Conservation (phyloP, 179 eudicot species). For the Nepenthes alata region DNA sequence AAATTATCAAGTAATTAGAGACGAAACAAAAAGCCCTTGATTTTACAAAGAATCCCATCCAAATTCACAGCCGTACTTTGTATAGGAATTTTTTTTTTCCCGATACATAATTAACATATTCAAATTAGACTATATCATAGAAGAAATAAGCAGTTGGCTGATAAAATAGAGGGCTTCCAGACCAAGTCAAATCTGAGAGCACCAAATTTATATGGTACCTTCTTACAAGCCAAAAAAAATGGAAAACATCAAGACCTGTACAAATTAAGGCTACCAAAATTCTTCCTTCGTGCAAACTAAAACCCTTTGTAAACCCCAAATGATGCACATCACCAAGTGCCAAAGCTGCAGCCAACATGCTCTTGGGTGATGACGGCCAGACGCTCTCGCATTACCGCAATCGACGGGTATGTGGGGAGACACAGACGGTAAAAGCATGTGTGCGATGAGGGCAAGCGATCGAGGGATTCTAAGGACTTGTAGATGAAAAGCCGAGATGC, state of each 20-base stretch:
- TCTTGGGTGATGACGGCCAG: conserved; percentile 59
- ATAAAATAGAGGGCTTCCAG: too few species aligned
- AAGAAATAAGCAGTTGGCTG: too few species aligned
- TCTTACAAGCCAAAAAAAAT: neutral
- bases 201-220: neutral
- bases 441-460: conserved; percentile 73
- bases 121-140: too few species aligned
- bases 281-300: conserved; percentile 19
- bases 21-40: too few species aligned
- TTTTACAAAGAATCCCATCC: too few species aligned
- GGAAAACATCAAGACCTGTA: conserved; percentile 13
- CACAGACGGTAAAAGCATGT: conserved; percentile 79
- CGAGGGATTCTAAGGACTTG: conserved; percentile 38
- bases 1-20: too few species aligned
- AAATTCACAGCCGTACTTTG: too few species aligned
- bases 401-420: conserved; percentile 56
- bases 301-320: neutral
- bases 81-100: too few species aligned
- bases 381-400: conserved; percentile 48
- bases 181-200: neutral
- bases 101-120: too few species aligned
- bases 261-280: conserved; percentile 10
- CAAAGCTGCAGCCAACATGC: conserved; percentile 88
- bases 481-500: conserved; percentile 53
- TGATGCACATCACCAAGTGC: conserved; percentile 40